A percentile compares a stretch with the other conserved stretches of the same genome.
These are phyloP conservation scores for Boletus insuetus DNA, from an alignment of 768 basidiomycete species.

Conservation along the genomic window DNA sequence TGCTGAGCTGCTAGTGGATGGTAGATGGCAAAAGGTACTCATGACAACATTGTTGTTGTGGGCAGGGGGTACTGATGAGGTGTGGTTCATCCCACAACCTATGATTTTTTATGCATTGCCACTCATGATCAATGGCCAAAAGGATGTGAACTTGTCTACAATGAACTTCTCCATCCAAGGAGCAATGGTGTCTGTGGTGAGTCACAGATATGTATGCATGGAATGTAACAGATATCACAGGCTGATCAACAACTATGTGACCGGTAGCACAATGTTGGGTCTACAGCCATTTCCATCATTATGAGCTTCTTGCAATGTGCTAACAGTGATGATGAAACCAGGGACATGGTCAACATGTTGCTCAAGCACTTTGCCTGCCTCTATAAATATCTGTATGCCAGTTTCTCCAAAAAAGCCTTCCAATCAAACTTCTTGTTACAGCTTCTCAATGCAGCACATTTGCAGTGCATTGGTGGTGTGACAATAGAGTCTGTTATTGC, in stretches of 20 bases:
- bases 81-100: background rate
- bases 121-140: background rate
- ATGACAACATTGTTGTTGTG: background rate
- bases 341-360: background rate
- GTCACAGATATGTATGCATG: no score
- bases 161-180: background rate
- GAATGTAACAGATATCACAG: no score
- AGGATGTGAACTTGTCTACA: background rate
- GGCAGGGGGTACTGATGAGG: background rate
- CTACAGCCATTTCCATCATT: background rate
- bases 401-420: no score
- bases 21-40: background rate
- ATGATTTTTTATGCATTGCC: background rate
- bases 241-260: constrained; percentile 7
- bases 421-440: no score
- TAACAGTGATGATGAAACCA: background rate
- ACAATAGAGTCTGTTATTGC: no score
- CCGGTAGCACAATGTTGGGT: background rate
- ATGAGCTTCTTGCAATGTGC: background rate
- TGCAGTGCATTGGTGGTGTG: no score
- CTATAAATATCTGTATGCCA: no score
- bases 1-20: no score
- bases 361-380: background rate
- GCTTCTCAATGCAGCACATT: no score
- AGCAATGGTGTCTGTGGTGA: background rate